Base-by-base conservation (phyloP, 2,329 filamentous ascomycete species). In the Boeremia exigua region DNA sequence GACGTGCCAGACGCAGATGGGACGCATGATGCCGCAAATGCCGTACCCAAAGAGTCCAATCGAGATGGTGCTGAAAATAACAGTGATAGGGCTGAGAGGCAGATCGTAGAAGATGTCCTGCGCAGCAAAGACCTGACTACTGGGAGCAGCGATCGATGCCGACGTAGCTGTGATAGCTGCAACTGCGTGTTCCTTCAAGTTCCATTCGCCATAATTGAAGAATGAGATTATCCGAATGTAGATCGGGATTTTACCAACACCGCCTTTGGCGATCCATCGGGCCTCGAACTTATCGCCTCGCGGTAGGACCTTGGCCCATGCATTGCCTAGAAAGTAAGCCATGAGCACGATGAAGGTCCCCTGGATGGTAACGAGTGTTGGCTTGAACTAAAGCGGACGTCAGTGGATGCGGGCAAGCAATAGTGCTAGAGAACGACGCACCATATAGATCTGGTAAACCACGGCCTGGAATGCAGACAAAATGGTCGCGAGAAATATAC, bases 291-390 rank as follows among this genome's bases (percentile, higher is more conserved):
- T 61, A 8, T 61, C 59, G 29, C 59, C 59, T 12, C 59, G 59
- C 10, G 59, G 59, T 0, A 61, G 49, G 12, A 61, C 2, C 37
- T 49, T 61, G 19, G 40, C 56, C 59, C 59, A 61, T 9, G 52
- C 56, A 10, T 54, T 59, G 14, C 59, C 59, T 10, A 61, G 45
- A 14, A 61, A 61, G 47, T 42, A 61, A 14, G 59, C 59, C 38
- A 61, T 54, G 3, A 61, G 59, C 17, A 61, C 59, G 23, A 61
- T 61, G 45, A 61, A 61, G 7, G 59, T 61, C 43, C 59, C 59
- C 40, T 61, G 59, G 27, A 61, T 61, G 10, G 56, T 57, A 15
- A 61, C 29, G 6, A 57, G 17, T 23, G 59, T 61, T 8, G 59
- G 59, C 32, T 61, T 61, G 53, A 61, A 61, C 59, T 61, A 37